These are phyloP conservation scores for Gliomastix tumulicola DNA, from an alignment of 2,329 filamentous ascomycete species.

Conservation along the genomic window DNA sequence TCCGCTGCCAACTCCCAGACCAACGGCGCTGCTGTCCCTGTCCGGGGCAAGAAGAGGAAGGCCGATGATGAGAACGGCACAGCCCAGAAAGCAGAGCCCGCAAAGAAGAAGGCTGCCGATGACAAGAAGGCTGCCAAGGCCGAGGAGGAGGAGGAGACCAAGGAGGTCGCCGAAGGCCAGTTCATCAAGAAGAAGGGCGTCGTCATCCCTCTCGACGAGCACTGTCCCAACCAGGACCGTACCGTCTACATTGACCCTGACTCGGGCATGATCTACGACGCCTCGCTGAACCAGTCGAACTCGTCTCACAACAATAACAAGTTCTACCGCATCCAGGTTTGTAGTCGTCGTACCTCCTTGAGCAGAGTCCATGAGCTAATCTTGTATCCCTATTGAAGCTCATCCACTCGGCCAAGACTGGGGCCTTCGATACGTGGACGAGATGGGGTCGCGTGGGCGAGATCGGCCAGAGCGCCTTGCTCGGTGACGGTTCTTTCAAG, in stretches of 20 bases:
- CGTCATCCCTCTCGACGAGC: constrained; percentile 44
- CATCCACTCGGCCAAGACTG: constrained; percentile 25
- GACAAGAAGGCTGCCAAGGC: constrained; percentile 25
- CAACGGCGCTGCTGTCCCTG: constrained; percentile 15
- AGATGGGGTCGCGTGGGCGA: constrained; percentile 76
- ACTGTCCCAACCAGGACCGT: constrained; percentile 23
- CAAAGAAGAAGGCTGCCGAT: no score
- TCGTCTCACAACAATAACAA: constrained; percentile 71
- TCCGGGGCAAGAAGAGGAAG: constrained; percentile 22
- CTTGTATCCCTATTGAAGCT: constrained; percentile 22
- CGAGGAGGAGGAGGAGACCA: constrained; percentile 23
- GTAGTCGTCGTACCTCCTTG: constrained; percentile 5
- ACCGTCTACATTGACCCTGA: constrained; percentile 60
- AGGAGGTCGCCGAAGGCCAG: constrained; percentile 31
- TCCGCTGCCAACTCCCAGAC: constrained; percentile 2
- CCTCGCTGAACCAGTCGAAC: constrained; percentile 73
- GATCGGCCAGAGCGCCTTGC: constrained; percentile 36
- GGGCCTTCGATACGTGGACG: constrained; percentile 58
- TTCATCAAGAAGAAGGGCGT: constrained; percentile 37
- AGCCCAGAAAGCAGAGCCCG: no score
- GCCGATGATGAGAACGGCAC: constrained; percentile 5
- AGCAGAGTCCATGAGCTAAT: constrained; percentile 6
- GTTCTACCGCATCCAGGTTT: constrained; percentile 68
- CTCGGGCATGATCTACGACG: constrained; percentile 64
- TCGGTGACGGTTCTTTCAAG: constrained; percentile 32